Conservation (phyloP, 202 grass and related monocot genomes). For the Hordeum pubiflorum region DNA sequence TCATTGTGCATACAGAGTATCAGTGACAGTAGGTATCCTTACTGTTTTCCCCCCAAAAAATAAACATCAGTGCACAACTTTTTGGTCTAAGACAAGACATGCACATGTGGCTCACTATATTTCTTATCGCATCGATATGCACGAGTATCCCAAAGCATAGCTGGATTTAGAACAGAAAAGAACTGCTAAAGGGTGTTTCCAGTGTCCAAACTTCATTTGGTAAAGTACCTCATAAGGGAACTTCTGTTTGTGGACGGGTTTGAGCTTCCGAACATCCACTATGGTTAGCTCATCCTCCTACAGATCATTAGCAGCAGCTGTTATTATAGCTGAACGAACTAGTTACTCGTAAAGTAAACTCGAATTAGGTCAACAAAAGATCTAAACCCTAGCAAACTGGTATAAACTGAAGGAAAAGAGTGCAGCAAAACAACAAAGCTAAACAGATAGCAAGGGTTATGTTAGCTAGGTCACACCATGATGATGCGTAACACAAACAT, state of each 20-base stretch:
- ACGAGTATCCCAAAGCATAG: neutral
- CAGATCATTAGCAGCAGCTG: conserved; percentile 23
- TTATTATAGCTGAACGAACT: conserved; percentile 8
- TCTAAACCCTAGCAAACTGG: neutral
- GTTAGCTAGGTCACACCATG: neutral
- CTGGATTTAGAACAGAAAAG: neutral
- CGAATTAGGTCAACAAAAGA: neutral
- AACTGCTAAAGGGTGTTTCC: neutral
- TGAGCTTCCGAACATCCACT: conserved; percentile 86
- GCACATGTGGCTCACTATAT: neutral
- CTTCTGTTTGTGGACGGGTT: conserved; percentile 64
- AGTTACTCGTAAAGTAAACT: conserved; percentile 2
- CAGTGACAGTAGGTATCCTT: neutral
- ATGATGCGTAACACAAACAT: conserved; percentile 1
- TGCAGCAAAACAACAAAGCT: neutral
- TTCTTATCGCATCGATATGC: neutral
- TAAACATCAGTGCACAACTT: neutral
- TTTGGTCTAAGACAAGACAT: neutral
- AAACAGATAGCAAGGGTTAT: neutral
- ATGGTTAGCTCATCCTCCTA: conserved; percentile 99
- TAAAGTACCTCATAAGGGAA: conserved; percentile 79
- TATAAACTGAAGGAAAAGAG: conserved; percentile 3
- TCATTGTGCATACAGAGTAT: neutral
- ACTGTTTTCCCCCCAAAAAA: neutral
- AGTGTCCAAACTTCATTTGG: conserved; percentile 5